Percentiles rank a stretch among this genome's conserved stretches.
phyloP scores from a whole-genome alignment of 2,329 filamentous ascomycete species.

The Aspergillus neotritici region DNA sequence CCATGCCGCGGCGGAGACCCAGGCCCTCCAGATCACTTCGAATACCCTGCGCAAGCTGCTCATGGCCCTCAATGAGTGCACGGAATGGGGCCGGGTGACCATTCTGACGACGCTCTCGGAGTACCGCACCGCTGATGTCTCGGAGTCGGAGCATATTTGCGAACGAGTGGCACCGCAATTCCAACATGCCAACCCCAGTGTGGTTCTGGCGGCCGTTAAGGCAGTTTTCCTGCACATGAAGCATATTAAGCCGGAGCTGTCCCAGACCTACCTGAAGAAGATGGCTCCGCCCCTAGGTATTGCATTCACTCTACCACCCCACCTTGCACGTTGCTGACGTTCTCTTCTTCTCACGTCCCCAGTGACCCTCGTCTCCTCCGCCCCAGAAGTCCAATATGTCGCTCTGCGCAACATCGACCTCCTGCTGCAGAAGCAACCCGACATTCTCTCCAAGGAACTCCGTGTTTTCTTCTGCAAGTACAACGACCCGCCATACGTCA shows the following conservation, averaged over 20 bases:
- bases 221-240: slow-evolving; percentile 97
- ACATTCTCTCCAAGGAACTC: slow-evolving; percentile 94
- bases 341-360: too few relatives aligned
- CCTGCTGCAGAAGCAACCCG: slow-evolving; percentile 88
- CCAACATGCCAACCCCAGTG: slow-evolving; percentile 95
- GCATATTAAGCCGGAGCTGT: slow-evolving; percentile 68
- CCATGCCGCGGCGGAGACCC: slow-evolving; percentile 85
- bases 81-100: slow-evolving; percentile 94
- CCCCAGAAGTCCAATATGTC: slow-evolving; percentile 96
- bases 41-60: slow-evolving; percentile 88
- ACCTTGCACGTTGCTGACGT: slow-evolving; percentile 17
- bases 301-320: slow-evolving; percentile 18
- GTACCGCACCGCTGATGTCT: slow-evolving; percentile 79
- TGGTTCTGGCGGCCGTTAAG: slow-evolving; percentile 95
- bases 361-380: slow-evolving; percentile 94
- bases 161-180: slow-evolving; percentile 95
- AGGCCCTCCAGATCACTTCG: slow-evolving; percentile 75
- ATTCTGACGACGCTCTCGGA: slow-evolving; percentile 85
- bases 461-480: slow-evolving; percentile 99
- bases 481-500: slow-evolving; percentile 96
- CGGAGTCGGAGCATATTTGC: slow-evolving; percentile 97
- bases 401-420: slow-evolving; percentile 94
- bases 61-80: slow-evolving; percentile 95
- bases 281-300: slow-evolving; percentile 92
- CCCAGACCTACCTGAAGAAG: slow-evolving; percentile 87